Evolutionary conservation across 306 rosid species (phyloP).

Genomic region (Hippophae tibetana): DNA sequence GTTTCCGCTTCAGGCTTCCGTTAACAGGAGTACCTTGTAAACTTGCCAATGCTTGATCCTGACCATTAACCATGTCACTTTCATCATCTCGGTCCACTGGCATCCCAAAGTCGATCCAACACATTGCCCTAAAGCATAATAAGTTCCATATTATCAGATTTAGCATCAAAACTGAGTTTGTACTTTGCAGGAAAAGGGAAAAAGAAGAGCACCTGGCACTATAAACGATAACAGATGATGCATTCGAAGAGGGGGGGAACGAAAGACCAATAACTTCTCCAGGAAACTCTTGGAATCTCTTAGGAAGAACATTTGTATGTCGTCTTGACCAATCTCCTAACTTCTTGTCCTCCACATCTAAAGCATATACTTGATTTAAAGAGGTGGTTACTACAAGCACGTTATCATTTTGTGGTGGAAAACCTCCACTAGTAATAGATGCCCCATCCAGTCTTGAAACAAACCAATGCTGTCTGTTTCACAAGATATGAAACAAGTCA

Average conservation of each 20-base stretch:
- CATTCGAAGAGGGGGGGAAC: conserved; percentile 57
- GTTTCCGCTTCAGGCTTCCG: conserved; percentile 41
- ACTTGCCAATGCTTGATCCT: conserved; percentile 37
- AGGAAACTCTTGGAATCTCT: conserved; percentile 84
- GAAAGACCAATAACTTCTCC: conserved; percentile 97
- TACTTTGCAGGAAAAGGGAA: background rate
- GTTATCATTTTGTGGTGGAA: conserved; percentile 63
- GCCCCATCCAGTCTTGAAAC: conserved; percentile 88
- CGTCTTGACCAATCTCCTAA: conserved; percentile 85
- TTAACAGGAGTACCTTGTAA: conserved; percentile 34
- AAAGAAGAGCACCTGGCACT: conserved; percentile 66
- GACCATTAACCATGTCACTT: conserved; percentile 30
- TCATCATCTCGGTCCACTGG: conserved; percentile 71
- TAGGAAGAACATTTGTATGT: conserved; percentile 61
- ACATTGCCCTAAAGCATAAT: conserved; percentile 67
- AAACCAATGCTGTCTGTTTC: conserved; percentile 91
- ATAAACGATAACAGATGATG: conserved; percentile 67
- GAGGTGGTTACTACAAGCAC: conserved; percentile 77
- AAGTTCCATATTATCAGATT: conserved; percentile 23
- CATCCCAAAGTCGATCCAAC: conserved; percentile 78
- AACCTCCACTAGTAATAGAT: conserved; percentile 88
- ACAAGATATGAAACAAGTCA: conserved; percentile 2
- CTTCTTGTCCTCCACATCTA: conserved; percentile 79
- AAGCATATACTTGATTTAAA: conserved; percentile 81
- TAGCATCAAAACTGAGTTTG: background rate